Conservation (phyloP, 176 grass and related monocot genomes). For the Bromus sterilis region DNA sequence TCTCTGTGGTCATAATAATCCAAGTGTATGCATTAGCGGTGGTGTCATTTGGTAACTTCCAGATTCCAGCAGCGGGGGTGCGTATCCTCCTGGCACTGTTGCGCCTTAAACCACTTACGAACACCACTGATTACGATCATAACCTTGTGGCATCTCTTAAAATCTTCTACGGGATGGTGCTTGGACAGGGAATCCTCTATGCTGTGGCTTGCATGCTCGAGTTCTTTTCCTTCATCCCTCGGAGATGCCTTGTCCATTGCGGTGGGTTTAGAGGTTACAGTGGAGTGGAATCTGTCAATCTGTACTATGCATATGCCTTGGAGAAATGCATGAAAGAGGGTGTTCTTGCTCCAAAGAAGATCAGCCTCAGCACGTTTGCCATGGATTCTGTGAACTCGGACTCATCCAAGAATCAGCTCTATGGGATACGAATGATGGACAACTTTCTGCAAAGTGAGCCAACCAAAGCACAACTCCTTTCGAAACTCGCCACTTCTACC, state of each 20-base stretch:
- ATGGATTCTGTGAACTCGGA: neutral
- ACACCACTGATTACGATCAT: neutral
- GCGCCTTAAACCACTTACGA: neutral
- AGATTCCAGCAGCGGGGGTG: neutral
- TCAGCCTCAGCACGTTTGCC: slow-evolving; percentile 4
- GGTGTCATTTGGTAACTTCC: neutral
- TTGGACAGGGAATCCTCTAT: neutral
- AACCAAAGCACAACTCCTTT: neutral
- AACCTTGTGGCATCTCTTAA: neutral
- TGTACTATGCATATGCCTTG: slow-evolving; percentile 1
- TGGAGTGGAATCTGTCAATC: neutral
- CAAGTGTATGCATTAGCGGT: neutral
- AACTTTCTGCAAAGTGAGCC: neutral
- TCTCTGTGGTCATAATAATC: neutral
- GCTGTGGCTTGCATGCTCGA: neutral
- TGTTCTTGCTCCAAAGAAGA: neutral
- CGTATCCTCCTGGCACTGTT: neutral
- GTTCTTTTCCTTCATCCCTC: neutral
- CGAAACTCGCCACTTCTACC: neutral
- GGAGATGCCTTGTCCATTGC: neutral
- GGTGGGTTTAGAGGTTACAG: neutral
- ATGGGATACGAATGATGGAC: neutral
- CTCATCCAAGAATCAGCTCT: neutral
- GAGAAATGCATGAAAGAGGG: neutral
- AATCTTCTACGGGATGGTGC: neutral